phyloP scores from a whole-genome alignment of 306 rosid genomes.

The Alnus glutinosa region DNA sequence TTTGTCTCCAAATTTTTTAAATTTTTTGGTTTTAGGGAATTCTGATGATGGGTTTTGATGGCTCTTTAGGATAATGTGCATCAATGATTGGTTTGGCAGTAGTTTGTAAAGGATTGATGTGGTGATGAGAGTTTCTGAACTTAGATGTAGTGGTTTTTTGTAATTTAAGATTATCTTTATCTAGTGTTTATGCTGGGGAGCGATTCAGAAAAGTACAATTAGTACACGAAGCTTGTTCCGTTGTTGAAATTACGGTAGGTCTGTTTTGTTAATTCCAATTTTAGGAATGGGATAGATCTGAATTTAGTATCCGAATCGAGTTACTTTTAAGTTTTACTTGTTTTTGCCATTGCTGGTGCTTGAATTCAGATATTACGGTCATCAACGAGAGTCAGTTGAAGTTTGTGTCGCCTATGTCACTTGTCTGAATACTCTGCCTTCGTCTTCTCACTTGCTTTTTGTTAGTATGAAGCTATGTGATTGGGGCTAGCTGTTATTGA shows the following conservation, averaged over 20 bases:
- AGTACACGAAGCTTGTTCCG: not conserved
- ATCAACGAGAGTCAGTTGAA: not conserved
- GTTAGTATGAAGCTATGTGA: not conserved
- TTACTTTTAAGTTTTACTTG: not conserved
- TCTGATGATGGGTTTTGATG: slow-evolving; percentile 6
- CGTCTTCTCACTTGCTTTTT: not conserved
- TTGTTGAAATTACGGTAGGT: not conserved
- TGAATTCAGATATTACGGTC: slow-evolving; percentile 1
- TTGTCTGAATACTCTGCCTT: not conserved
- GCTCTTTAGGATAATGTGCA: not conserved
- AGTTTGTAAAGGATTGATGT: slow-evolving; percentile 6
- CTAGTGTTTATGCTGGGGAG: slow-evolving; percentile 9
- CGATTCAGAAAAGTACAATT: slow-evolving; percentile 1
- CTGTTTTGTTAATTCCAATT: not conserved
- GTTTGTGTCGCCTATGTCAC: not conserved
- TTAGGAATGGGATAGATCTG: slow-evolving; percentile 17
- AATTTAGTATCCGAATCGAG: not conserved
- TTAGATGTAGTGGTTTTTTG: not conserved
- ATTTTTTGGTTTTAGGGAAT: not conserved
- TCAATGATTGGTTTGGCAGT: not conserved
- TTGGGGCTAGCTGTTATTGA: not conserved
- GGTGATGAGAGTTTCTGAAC: slow-evolving; percentile 7
- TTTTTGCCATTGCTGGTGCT: not conserved
- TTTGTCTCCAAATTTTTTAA: not conserved
- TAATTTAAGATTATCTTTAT: slow-evolving; percentile 3